A percentile compares a stretch with the other conserved stretches of the same genome.
These are phyloP conservation scores for Apophysomyces sp. DNA, from an alignment of 371 early-diverging fungal species.

Conservation along the genomic window DNA sequence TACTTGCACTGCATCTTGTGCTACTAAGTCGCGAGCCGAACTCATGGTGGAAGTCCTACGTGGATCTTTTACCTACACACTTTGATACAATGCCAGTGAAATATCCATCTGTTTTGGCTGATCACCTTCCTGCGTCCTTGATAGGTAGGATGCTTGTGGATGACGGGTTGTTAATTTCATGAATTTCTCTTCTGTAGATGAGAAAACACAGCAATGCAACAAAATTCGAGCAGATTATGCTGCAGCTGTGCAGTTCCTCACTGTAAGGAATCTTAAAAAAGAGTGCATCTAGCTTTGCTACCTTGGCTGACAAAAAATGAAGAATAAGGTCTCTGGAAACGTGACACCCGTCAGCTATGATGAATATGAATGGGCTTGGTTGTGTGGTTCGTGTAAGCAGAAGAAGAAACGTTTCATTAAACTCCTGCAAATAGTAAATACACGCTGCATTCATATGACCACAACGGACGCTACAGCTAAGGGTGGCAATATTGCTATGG, in stretches of 20 bases:
- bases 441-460: conserved; percentile 61
- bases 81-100: conserved; percentile 64
- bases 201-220: conserved; percentile 43
- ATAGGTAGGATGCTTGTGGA: conserved; percentile 20
- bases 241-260: conserved; percentile 33
- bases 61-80: conserved; percentile 52
- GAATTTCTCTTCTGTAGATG: conserved; percentile 20
- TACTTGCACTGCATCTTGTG: conserved; percentile 53
- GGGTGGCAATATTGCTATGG: conserved; percentile 55
- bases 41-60: conserved; percentile 58
- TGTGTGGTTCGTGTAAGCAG: conserved; percentile 50
- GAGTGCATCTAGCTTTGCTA: no score
- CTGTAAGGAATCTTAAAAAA: conserved; percentile 32
- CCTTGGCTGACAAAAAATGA: neutral
- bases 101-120: conserved; percentile 37
- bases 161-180: neutral
- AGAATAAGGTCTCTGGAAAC: conserved; percentile 15
- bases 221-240: conserved; percentile 50
- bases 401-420: neutral
- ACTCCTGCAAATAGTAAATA: conserved; percentile 45
- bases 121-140: conserved; percentile 43
- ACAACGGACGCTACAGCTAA: conserved; percentile 41
- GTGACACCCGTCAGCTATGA: conserved; percentile 28
- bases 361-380: conserved; percentile 64
- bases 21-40: conserved; percentile 36